A percentile compares a stretch with the other conserved stretches of the same genome.
Conservation (phyloP, 1,284 basidiomycete genomes). For the Melampsora americana region DNA sequence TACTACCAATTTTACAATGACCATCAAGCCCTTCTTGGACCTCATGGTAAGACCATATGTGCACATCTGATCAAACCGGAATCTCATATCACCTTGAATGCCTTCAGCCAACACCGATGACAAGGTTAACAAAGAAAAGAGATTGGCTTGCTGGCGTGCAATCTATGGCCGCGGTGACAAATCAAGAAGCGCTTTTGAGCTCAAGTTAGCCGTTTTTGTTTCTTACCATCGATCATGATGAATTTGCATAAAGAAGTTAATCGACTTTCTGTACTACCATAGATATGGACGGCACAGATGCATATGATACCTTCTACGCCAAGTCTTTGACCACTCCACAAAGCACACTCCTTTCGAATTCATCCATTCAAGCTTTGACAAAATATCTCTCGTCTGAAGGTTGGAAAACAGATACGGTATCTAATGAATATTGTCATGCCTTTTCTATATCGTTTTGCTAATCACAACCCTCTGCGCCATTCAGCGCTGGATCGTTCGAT, state of each 20-base stretch:
- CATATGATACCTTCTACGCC: conserved; percentile 48
- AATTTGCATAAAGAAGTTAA: too few relatives aligned
- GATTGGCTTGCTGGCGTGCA: conserved; percentile 19
- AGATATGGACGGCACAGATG: conserved; percentile 18
- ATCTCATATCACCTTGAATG: background rate
- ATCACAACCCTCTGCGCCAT: too few relatives aligned
- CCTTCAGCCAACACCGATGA: conserved; percentile 1
- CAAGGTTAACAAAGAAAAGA: background rate
- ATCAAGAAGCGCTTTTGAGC: conserved; percentile 3
- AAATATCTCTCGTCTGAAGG: conserved; percentile 47
- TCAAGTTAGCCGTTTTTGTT: background rate
- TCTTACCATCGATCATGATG: background rate
- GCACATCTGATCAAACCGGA: background rate
- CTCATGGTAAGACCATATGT: conserved; percentile 14
- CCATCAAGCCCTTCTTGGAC: conserved; percentile 6
- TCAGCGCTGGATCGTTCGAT: conserved; percentile 31
- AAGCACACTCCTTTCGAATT: conserved; percentile 43
- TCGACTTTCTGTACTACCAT: background rate
- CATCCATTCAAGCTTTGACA: conserved; percentile 46
- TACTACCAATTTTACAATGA: background rate
- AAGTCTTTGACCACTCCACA: conserved; percentile 49
- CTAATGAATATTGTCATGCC: background rate
- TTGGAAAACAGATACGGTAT: conserved; percentile 39
- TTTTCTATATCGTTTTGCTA: too few relatives aligned
- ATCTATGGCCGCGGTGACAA: too few relatives aligned